Evolutionary conservation across 129 eudicot genomes (phyloP), one percentile per base, ranked within the genome.

Genomic region (Flaveria bidentis): DNA sequence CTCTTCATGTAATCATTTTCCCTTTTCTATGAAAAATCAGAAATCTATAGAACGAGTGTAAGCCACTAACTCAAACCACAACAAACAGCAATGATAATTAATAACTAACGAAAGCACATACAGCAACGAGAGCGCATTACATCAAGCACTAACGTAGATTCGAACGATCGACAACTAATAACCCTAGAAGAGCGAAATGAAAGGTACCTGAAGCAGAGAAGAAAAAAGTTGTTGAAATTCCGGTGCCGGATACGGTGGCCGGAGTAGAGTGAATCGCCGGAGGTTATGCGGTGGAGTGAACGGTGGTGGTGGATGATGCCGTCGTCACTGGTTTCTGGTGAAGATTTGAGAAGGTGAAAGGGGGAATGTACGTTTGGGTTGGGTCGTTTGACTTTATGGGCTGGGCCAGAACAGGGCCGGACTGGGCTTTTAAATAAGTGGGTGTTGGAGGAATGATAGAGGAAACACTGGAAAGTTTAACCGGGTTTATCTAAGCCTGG

Each of bases 251-350:
- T 28, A 23, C n/a, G 70, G 49, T 11, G 10, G 10, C 14, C 49
- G 49, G 49, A 45, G 49, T 45, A 45, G 1, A 8, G 2, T 7
- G 10, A 45, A 8, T 2, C 13, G 13, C 13, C 12, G 2, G n/a
- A 10, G 16, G 17, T 67, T 18, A 20, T 44, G 51, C 0, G n/a
- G 57, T 13, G 23, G 28, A 74, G 12, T 58, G 69, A 9, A n/a
- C 58, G 57, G 57, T 42, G 25, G 69, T 44, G 9, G n/a, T 60
- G 56, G 78, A 58, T 25, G 57, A 44, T 74, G 20, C 1, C 10
- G n/a, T 8, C 18, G 23, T 68, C 69, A 56, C 77, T 73, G 68
- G 44, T 18, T 73, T 72, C 30, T 72, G 36, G 77, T 56, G 68
- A 41, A 41, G 68, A 57, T 18, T 18, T 36, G 13, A 14, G 5